Conservation (phyloP, 202 grass and related monocot genomes). For the Carex arenaria region DNA sequence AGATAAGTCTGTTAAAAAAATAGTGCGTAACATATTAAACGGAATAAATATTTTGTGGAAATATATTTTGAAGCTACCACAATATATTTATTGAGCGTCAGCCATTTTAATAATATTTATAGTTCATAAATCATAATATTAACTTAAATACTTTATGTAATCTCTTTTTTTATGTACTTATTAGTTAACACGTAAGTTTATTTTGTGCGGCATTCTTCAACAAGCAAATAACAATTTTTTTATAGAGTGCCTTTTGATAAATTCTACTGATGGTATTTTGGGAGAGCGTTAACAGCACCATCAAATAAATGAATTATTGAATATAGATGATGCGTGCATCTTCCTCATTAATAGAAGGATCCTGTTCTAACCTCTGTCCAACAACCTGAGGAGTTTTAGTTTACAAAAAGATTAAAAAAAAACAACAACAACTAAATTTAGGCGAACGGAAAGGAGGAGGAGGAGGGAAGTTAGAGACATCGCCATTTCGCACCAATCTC, state of each 20-base stretch:
- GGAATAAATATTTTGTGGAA: no score
- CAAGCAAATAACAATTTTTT: no score
- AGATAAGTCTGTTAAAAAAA: no score
- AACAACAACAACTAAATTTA: background rate
- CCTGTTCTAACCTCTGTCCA: slow-evolving; percentile 12
- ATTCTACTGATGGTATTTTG: background rate
- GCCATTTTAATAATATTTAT: no score
- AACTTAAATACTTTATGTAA: no score
- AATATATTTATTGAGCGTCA: no score
- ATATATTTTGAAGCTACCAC: no score
- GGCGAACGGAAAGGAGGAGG: background rate
- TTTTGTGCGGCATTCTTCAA: no score
- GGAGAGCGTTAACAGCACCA: background rate
- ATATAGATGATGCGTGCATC: background rate
- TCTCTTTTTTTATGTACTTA: no score
- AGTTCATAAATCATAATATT: no score
- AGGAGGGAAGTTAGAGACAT: background rate
- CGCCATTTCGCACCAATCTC: background rate
- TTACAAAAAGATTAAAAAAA: background rate
- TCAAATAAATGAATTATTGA: background rate
- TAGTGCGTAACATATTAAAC: no score
- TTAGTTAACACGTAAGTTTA: no score
- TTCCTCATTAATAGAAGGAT: slow-evolving; percentile 18
- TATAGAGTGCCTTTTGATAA: background rate
- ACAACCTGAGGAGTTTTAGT: background rate